A percentile compares a stretch with the other conserved stretches of the same genome.
These are phyloP conservation scores for Colletotrichum sansevieriae DNA, from an alignment of 2,329 filamentous ascomycete species.

Conservation along the genomic window DNA sequence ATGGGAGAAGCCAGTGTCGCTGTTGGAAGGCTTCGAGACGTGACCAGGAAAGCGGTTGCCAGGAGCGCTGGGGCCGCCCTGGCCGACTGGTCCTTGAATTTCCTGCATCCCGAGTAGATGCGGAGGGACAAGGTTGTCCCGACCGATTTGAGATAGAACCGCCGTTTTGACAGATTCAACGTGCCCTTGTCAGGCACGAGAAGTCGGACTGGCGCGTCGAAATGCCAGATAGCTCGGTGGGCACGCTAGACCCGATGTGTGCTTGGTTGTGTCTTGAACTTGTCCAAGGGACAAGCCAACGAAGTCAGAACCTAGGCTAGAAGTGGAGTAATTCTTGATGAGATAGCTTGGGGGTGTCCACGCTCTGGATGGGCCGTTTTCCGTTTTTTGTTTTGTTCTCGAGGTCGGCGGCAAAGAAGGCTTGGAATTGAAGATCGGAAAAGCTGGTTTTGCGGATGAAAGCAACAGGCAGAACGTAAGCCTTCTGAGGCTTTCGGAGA, in stretches of 20 bases:
- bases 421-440: conserved; percentile 7
- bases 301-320: conserved; percentile 16
- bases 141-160: conserved; percentile 80
- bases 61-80: conserved; percentile 68
- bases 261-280: conserved; percentile 29
- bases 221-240: conserved; percentile 32
- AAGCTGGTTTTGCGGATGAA: conserved; percentile 29
- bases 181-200: conserved; percentile 67
- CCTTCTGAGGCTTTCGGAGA: background rate
- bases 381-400: background rate
- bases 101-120: conserved; percentile 94
- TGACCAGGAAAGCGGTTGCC: conserved; percentile 75
- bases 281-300: conserved; percentile 25
- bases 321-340: conserved; percentile 17
- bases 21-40: conserved; percentile 83
- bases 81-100: conserved; percentile 74
- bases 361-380: conserved; percentile 23
- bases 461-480: conserved; percentile 21
- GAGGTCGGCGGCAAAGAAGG: conserved; percentile 17
- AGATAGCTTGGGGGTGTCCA: conserved; percentile 12
- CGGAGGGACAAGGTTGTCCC: conserved; percentile 89
- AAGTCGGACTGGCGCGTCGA: conserved; percentile 45
- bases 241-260: conserved; percentile 20
- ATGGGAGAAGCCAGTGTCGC: conserved; percentile 92
- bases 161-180: conserved; percentile 81